phyloP scores from a whole-genome alignment of 257 asterid genomes.

The Haberlea rhodopensis region DNA sequence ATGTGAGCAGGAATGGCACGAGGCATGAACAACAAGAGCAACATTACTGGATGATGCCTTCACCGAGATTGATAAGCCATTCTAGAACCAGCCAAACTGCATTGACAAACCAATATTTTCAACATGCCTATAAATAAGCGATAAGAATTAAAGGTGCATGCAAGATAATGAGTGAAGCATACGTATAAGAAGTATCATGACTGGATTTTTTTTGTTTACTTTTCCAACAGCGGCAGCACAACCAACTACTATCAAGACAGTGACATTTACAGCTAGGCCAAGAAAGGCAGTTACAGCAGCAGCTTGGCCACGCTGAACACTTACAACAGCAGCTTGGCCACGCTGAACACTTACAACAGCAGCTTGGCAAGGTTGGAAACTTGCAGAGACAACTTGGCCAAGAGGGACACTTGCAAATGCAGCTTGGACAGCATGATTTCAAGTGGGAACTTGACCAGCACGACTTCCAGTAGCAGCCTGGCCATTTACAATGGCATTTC shows the following conservation, averaged over 20 bases:
- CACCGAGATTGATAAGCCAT: constrained; percentile 19
- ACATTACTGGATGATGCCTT: constrained; percentile 28
- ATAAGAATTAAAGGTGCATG: neutral
- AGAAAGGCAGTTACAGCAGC: constrained; percentile 25
- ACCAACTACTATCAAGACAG: constrained; percentile 24
- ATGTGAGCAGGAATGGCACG: constrained; percentile 30
- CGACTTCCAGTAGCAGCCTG: constrained; percentile 2
- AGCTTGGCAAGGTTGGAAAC: constrained; percentile 10
- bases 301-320: constrained; percentile 22
- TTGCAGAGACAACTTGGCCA: constrained; percentile 14
- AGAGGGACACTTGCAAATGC: constrained; percentile 11
- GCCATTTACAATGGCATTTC: constrained; percentile 35
- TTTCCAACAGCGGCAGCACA: constrained; percentile 33
- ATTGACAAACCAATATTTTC: constrained; percentile 6
- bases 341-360: constrained; percentile 32
- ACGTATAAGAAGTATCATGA: constrained; percentile 30
- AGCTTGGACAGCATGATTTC: constrained; percentile 13
- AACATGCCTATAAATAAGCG: constrained; percentile 18
- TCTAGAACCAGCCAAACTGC: constrained; percentile 25
- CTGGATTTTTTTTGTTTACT: constrained; percentile 17
- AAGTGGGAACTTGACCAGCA: constrained; percentile 15
- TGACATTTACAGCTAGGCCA: constrained; percentile 23
- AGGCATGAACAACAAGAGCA: constrained; percentile 30
- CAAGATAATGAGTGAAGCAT: constrained; percentile 20
- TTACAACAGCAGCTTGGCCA: constrained; percentile 31